A percentile compares a stretch with the other conserved stretches of the same genome.
phyloP scores from a whole-genome alignment of 768 basidiomycete species.

The Neoboletus brunneissimus region DNA sequence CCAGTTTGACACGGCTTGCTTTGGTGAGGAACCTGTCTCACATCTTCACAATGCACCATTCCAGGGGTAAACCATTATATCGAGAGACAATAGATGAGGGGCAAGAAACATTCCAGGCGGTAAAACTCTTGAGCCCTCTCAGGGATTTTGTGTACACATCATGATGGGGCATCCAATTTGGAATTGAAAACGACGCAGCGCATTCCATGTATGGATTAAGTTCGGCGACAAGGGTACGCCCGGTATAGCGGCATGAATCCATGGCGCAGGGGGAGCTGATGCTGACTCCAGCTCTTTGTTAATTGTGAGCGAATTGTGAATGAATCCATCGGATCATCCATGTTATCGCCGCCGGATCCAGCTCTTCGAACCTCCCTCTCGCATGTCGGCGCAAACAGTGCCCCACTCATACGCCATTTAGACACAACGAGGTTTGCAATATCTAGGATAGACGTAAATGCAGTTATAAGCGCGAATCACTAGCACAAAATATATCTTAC shows the following conservation, averaged over 20 bases:
- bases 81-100: slow-evolving; percentile 2
- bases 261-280: not conserved
- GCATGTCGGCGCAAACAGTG: too few relatives aligned
- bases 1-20: not conserved
- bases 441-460: too few relatives aligned
- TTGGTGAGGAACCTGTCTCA: not conserved
- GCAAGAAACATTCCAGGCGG: not conserved
- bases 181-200: not conserved
- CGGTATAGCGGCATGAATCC: not conserved
- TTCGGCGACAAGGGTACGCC: not conserved
- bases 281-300: not conserved
- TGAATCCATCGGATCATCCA: not conserved
- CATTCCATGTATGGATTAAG: not conserved
- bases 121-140: not conserved
- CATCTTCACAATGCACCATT: not conserved
- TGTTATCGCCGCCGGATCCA: not conserved
- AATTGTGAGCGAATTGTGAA: too few relatives aligned
- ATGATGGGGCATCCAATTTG: not conserved
- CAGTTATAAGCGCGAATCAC: too few relatives aligned
- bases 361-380: not conserved
- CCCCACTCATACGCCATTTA: too few relatives aligned
- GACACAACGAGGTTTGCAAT: too few relatives aligned
- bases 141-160: too few relatives aligned
- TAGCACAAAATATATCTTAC: too few relatives aligned
- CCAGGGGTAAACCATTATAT: not conserved